Conservation (phyloP, 148 eudicot species). For the Silene latifolia region DNA sequence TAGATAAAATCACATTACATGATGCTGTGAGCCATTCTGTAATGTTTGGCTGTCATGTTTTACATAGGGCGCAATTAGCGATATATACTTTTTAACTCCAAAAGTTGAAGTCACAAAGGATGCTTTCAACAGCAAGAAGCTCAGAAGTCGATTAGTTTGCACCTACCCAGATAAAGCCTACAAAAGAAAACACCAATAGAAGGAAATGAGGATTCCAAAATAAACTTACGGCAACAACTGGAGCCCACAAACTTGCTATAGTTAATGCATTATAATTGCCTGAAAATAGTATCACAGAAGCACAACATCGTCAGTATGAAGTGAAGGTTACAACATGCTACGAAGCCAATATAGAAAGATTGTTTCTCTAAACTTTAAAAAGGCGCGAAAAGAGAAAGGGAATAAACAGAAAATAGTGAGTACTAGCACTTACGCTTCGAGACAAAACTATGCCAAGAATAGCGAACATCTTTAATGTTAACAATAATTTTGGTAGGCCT, state of each 20-base stretch:
- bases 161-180: background rate
- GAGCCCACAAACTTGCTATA: constrained; percentile 89
- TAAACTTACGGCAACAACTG: constrained; percentile 87
- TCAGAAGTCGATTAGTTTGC: background rate
- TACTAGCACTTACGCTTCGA: constrained; percentile 59
- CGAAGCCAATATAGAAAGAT: background rate
- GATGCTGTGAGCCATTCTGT: background rate
- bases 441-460: constrained; percentile 94
- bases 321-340: background rate
- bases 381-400: background rate
- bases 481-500: constrained; percentile 67
- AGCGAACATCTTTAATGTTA: constrained; percentile 48
- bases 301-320: constrained; percentile 17
- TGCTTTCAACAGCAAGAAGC: background rate
- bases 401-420: background rate
- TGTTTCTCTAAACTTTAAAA: background rate
- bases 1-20: background rate
- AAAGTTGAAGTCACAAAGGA: background rate
- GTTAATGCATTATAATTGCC: constrained; percentile 82
- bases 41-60: background rate
- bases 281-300: constrained; percentile 32
- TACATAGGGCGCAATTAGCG: background rate
- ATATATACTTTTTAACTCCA: background rate
- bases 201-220: background rate
- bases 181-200: background rate